These are phyloP conservation scores for Lentinula novae-zelandiae DNA, from an alignment of 1,284 basidiomycete genomes.

Conservation along the genomic window DNA sequence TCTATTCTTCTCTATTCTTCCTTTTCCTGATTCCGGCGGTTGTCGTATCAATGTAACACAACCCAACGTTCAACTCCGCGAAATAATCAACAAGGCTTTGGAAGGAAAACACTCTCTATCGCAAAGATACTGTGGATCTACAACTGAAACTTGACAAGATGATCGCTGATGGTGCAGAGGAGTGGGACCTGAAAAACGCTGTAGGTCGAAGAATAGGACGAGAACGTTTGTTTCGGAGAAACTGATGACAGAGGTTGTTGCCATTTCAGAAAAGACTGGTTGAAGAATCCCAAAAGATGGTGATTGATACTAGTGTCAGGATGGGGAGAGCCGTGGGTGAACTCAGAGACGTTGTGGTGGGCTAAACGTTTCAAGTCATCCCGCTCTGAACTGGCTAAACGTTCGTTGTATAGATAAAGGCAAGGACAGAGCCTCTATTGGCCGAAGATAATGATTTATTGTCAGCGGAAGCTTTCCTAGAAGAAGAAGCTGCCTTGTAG, in stretches of 20 bases:
- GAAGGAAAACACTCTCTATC: constrained; percentile 73
- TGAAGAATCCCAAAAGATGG: constrained; percentile 81
- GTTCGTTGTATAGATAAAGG: constrained; percentile 34
- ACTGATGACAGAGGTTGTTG: background rate
- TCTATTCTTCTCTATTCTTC: background rate
- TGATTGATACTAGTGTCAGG: constrained; percentile 60
- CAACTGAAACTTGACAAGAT: constrained; percentile 62
- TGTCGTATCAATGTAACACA: background rate
- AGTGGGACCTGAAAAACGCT: constrained; percentile 79
- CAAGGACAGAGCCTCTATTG: constrained; percentile 47
- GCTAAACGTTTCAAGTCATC: constrained; percentile 23
- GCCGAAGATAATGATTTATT: constrained; percentile 48
- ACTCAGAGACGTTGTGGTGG: constrained; percentile 66
- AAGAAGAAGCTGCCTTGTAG: constrained; percentile 36
- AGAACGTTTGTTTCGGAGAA: constrained; percentile 1
- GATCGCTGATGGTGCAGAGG: constrained; percentile 61
- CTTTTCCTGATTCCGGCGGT: background rate
- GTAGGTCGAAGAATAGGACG: constrained; percentile 41
- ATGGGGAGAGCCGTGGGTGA: constrained; percentile 61
- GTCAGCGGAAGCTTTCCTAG: constrained; percentile 57
- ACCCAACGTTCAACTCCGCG: constrained; percentile 1
- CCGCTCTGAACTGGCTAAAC: constrained; percentile 8
- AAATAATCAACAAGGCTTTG: constrained; percentile 43
- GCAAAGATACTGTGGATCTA: constrained; percentile 62
- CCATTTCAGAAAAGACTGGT: constrained; percentile 59